These are phyloP conservation scores for Papiliotrema fonsecae DNA, from an alignment of 1,284 basidiomycete species.

Conservation along the genomic window DNA sequence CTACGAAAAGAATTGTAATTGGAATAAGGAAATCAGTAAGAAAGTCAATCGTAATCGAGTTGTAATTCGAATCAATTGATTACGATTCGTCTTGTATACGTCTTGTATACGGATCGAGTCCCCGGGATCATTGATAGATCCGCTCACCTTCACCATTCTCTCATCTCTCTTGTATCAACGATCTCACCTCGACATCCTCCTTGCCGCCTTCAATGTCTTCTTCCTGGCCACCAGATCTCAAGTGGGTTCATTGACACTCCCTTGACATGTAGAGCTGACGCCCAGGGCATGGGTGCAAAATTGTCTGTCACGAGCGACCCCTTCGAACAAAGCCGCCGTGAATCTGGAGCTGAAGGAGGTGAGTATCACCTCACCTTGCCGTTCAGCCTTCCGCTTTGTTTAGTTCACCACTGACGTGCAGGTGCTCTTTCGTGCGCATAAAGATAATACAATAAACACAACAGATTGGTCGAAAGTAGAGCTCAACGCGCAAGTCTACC, in stretches of 20 bases:
- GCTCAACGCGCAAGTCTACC: slow-evolving; percentile 35
- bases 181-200: too few relatives aligned
- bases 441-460: slow-evolving; percentile 38
- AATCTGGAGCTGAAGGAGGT: slow-evolving; percentile 47
- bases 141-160: too few relatives aligned
- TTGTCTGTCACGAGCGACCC: slow-evolving; percentile 40
- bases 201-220: slow-evolving; percentile 21
- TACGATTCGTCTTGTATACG: too few relatives aligned
- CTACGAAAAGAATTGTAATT: too few relatives aligned
- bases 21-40: too few relatives aligned
- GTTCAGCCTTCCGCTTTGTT: not conserved
- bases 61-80: too few relatives aligned
- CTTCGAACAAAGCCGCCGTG: slow-evolving; percentile 45
- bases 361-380: slow-evolving; percentile 5
- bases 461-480: slow-evolving; percentile 47
- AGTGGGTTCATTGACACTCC: slow-evolving; percentile 17
- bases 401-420: slow-evolving; percentile 6
- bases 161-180: too few relatives aligned
- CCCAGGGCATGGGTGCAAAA: slow-evolving; percentile 45
- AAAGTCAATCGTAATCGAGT: too few relatives aligned
- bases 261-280: slow-evolving; percentile 10
- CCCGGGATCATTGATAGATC: too few relatives aligned
- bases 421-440: slow-evolving; percentile 46
- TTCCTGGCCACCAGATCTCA: slow-evolving; percentile 39
- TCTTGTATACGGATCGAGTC: too few relatives aligned